These are phyloP conservation scores for Ophiocordyceps australis DNA, from an alignment of 2,329 filamentous ascomycete species.

Conservation along the genomic window DNA sequence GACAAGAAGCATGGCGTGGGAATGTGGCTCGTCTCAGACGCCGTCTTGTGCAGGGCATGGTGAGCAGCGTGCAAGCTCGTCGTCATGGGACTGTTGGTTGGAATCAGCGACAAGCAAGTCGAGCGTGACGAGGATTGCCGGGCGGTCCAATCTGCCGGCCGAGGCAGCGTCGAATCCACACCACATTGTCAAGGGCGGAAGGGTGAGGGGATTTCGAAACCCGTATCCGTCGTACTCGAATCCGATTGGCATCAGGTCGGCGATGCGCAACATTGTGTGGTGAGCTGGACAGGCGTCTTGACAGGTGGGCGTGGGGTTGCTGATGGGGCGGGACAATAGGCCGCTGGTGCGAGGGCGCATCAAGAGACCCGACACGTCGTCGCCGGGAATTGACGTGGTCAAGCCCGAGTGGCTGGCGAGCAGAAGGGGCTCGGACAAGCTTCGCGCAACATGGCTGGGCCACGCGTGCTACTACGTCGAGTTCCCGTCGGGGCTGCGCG, in stretches of 20 bases:
- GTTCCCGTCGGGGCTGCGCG: slow-evolving; percentile 69
- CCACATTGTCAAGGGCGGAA: slow-evolving; percentile 23
- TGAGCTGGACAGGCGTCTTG: slow-evolving; percentile 7
- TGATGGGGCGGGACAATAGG: slow-evolving; percentile 9
- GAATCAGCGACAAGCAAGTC: too few species aligned
- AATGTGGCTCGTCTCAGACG: too few species aligned
- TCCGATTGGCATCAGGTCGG: slow-evolving; percentile 5
- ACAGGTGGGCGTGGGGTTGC: too few species aligned
- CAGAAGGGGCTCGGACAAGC: slow-evolving; percentile 32
- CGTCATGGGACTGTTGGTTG: too few species aligned
- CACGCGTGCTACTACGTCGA: slow-evolving; percentile 91
- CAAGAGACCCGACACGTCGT: slow-evolving; percentile 38
- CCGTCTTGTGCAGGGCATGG: too few species aligned
- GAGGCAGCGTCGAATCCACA: slow-evolving; percentile 26
- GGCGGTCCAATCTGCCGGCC: slow-evolving; percentile 16
- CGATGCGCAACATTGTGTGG: slow-evolving; percentile 16
- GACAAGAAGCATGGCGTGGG: too few species aligned
- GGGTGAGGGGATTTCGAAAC: slow-evolving; percentile 26
- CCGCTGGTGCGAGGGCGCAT: slow-evolving; percentile 20
- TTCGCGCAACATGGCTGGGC: slow-evolving; percentile 86
- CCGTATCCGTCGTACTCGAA: slow-evolving; percentile 26
- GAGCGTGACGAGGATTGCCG: slow-evolving; percentile 15
- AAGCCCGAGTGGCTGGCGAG: slow-evolving; percentile 48
- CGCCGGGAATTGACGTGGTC: slow-evolving; percentile 47
- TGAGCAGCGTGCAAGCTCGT: too few species aligned